Conservation (phyloP, 2,329 filamentous ascomycete species). For the Orbilia blumenaviensis region DNA sequence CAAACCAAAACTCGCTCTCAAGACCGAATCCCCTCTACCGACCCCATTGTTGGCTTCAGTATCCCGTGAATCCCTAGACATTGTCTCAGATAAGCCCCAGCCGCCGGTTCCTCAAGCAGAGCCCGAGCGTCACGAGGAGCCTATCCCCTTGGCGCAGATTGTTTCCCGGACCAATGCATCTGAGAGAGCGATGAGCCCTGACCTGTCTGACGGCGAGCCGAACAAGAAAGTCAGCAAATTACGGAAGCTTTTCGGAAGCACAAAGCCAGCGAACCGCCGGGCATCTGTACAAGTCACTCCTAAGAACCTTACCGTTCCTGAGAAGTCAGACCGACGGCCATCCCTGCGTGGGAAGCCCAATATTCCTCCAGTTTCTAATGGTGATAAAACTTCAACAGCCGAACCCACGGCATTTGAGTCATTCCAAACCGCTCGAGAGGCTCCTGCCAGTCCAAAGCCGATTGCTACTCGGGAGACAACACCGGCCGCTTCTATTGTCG, state of each 20-base stretch:
- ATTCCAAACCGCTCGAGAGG: conserved; percentile 29
- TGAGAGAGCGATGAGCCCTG: conserved; percentile 58
- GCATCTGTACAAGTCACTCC: conserved; percentile 42
- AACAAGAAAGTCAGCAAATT: conserved; percentile 55
- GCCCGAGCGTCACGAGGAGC: conserved; percentile 54
- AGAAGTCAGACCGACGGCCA: conserved; percentile 38
- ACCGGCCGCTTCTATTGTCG: conserved; percentile 42
- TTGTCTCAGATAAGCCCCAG: conserved; percentile 49
- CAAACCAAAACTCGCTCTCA: conserved; percentile 21
- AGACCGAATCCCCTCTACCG: conserved; percentile 11
- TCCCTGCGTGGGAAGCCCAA: conserved; percentile 36
- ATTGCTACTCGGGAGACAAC: conserved; percentile 40
- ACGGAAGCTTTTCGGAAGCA: conserved; percentile 34
- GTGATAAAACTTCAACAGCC: conserved; percentile 14
- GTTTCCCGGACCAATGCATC: conserved; percentile 40
- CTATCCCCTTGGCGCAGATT: conserved; percentile 15
- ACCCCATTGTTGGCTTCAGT: neutral
- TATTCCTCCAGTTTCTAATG: conserved; percentile 13
- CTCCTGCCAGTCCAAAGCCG: conserved; percentile 29
- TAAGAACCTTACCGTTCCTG: conserved; percentile 31
- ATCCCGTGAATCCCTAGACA: conserved; percentile 28
- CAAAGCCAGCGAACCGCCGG: conserved; percentile 31
- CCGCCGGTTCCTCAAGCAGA: conserved; percentile 55
- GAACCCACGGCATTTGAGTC: conserved; percentile 26
- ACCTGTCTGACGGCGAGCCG: conserved; percentile 56